These are phyloP conservation scores for Oenanthe sinensis DNA, from an alignment of 129 eudicot species.

Conservation along the genomic window DNA sequence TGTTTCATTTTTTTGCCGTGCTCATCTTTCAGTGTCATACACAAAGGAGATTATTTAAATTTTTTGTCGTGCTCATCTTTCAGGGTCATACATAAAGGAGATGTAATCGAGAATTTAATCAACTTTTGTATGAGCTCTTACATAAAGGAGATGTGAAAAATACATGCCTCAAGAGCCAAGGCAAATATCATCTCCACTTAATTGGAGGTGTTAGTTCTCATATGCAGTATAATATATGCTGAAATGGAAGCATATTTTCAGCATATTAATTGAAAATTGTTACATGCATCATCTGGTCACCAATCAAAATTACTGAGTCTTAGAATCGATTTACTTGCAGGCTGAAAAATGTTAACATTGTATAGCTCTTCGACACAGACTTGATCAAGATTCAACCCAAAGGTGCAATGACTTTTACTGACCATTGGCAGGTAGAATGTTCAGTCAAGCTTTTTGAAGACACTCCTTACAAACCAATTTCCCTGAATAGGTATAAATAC, in stretches of 20 bases:
- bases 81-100: not conserved
- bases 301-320: not conserved
- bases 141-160: no score
- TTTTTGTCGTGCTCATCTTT: no score
- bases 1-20: not conserved
- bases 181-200: not conserved
- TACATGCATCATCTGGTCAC: not conserved
- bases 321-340: conserved; percentile 11
- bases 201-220: not conserved
- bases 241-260: not conserved
- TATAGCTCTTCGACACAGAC: conserved; percentile 5
- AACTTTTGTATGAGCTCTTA: not conserved
- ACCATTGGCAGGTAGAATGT: not conserved
- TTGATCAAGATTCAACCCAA: not conserved
- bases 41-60: not conserved
- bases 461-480: not conserved
- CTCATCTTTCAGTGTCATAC: not conserved
- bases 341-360: conserved; percentile 13
- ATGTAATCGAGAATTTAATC: not conserved
- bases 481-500: conserved; percentile 7
- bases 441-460: not conserved
- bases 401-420: not conserved
- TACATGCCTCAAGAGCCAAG: not conserved
- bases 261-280: not conserved
- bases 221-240: not conserved